A percentile compares a stretch with the other conserved stretches of the same genome.
Conservation (phyloP, 2,329 filamentous ascomycete genomes). For the Xylaria sp. region DNA sequence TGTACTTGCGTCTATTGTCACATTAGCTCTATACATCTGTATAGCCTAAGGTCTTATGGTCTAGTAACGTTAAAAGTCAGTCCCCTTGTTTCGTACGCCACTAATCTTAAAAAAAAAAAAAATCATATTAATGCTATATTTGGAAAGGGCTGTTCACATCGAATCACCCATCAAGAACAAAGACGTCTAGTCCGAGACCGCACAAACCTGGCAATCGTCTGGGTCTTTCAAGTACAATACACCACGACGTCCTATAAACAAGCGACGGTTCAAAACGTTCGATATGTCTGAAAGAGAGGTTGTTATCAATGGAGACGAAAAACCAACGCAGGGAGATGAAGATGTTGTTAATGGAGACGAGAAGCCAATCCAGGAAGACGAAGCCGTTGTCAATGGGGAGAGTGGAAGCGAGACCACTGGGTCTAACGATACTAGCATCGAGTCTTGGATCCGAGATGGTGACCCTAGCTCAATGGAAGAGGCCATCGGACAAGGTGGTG, state of each 20-base stretch:
- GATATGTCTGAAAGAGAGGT: background rate
- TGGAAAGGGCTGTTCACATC: background rate
- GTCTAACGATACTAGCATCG: too few species aligned
- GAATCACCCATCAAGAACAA: background rate
- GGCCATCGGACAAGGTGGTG: too few species aligned
- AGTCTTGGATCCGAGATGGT: too few species aligned
- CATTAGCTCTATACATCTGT: background rate
- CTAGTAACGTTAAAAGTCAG: background rate
- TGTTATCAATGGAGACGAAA: background rate
- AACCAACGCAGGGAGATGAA: background rate
- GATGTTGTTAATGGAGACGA: slow-evolving; percentile 1
- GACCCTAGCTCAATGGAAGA: too few species aligned
- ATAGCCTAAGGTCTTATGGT: background rate
- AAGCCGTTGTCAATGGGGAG: background rate
- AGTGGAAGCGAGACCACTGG: too few species aligned
- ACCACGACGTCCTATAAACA: background rate
- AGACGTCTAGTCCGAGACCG: background rate
- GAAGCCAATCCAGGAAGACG: background rate
- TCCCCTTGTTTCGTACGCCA: slow-evolving; percentile 2
- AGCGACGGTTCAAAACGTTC: background rate
- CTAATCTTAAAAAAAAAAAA: background rate
- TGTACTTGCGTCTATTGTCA: background rate
- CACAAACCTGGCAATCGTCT: slow-evolving; percentile 5
- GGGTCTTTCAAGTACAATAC: background rate
- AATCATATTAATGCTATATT: slow-evolving; percentile 1